phyloP scores from a whole-genome alignment of 2,329 filamentous ascomycete genomes.

The Neofusicoccum umdonicola region DNA sequence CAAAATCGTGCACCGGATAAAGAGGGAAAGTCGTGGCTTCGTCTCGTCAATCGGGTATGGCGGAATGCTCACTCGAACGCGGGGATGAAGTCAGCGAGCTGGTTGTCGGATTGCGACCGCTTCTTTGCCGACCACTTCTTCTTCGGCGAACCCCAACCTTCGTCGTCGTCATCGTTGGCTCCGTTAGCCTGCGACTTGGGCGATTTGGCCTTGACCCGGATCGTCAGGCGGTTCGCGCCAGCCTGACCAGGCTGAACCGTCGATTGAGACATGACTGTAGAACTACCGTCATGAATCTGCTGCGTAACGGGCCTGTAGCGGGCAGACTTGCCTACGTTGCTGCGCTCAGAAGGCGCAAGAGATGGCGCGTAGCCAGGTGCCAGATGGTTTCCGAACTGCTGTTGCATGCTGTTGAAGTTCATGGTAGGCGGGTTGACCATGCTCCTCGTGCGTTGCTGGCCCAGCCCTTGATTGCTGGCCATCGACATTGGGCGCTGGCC shows the following conservation, averaged over 20 bases:
- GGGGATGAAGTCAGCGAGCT: conserved; percentile 14
- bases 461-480: conserved; percentile 19
- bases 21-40: conserved; percentile 14
- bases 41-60: conserved; percentile 12
- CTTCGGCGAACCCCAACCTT: conserved; percentile 16
- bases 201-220: conserved; percentile 13
- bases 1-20: conserved; percentile 7
- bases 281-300: conserved; percentile 18
- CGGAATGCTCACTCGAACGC: conserved; percentile 14
- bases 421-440: conserved; percentile 48
- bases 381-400: conserved; percentile 21
- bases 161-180: conserved; percentile 8
- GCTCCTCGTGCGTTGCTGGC: conserved; percentile 16
- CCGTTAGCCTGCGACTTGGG: conserved; percentile 1
- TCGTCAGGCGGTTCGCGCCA: conserved; percentile 7
- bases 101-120: conserved; percentile 2
- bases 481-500: conserved; percentile 50
- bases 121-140: conserved; percentile 16
- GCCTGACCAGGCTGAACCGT: conserved; percentile 12
- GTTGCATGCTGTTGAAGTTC: conserved; percentile 73
- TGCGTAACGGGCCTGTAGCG: conserved; percentile 83
- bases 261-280: conserved; percentile 15
- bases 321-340: conserved; percentile 85
- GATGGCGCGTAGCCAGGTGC: conserved; percentile 73
- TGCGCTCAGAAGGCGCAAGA: conserved; percentile 92